Evolutionary conservation across 192 early-diverging fungal genomes (phyloP), one percentile per base, ranked within the genome.

Genomic region (Cetraspora pellucida): DNA sequence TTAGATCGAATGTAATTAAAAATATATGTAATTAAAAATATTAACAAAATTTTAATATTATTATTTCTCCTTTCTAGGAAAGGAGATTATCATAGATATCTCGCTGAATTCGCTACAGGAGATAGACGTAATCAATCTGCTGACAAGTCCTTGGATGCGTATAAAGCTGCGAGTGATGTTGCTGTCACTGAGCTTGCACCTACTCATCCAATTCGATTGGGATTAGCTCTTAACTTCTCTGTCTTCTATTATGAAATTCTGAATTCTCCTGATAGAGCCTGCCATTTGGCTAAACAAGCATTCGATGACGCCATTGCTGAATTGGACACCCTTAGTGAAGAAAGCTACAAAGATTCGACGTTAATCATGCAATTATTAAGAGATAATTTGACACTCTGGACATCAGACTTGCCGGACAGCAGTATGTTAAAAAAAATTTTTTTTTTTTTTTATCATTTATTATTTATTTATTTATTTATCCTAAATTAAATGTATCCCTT

Each of bases 281-380:
- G 97, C 90, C 92, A 96, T 78, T 89, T 97, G 49, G 81, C 80
- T 47, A 93, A 95, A 85, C 93, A 95, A 86, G 95, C 97, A 28
- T 99, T 99, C 80, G 97, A 99, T 85, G 97, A 97, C 79, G 97
- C 97, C 65, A 99, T 99, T 85, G 96, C 97, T 52, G 97, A 98
- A 87, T 89, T 99, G 72, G 97, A 99, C 90, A 97, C 94, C 77
- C 91, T 99, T 70, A 94, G 91, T 83, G 97, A 99, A 86, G 97
- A 98, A 86, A 95, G 94, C 72, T 99, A 99, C 93, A 99, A 98
- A 91, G 96, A 98, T 85, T 96, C 94, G 63, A 98, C 97, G 66
- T 89, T 99, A 78, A 99, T 99, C 86, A 99, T 99, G 97, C 97
- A 99, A 88, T 90, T 99, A 70, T 88, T 99, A 81, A 90, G 97